A percentile compares a stretch with the other conserved stretches of the same genome.
Evolutionary conservation across 306 rosid genomes (phyloP).

Genomic region (Cajanus cajan): DNA sequence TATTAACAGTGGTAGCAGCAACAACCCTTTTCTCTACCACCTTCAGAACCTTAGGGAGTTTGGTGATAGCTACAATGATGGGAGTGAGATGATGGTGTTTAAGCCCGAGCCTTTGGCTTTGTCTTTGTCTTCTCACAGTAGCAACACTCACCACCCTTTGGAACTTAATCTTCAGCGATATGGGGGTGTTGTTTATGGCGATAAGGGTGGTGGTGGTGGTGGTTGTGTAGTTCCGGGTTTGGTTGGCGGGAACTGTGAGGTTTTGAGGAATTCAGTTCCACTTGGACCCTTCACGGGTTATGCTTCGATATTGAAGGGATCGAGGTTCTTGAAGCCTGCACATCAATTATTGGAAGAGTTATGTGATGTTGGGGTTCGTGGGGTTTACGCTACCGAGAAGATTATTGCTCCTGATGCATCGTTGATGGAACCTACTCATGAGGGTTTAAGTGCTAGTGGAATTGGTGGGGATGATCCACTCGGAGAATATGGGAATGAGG

Average conservation of each 20-base stretch:
- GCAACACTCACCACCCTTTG: not conserved
- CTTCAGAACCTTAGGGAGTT: conserved; percentile 37
- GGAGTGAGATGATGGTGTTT: conserved; percentile 37
- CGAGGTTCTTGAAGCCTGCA: conserved; percentile 77
- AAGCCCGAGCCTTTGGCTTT: conserved; percentile 76
- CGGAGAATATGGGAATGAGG: conserved; percentile 37
- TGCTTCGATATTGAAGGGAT: conserved; percentile 72
- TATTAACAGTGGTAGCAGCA: conserved; percentile 18
- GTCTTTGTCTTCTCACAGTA: conserved; percentile 59
- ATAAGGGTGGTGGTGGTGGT: too few species aligned
- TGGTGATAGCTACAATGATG: conserved; percentile 21
- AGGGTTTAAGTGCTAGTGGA: conserved; percentile 26
- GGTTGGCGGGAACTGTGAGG: conserved; percentile 28
- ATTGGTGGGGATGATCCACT: conserved; percentile 37
- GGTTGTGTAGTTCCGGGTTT: too few species aligned
- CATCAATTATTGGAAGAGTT: conserved; percentile 69
- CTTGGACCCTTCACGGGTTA: conserved; percentile 81
- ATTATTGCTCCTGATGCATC: conserved; percentile 39
- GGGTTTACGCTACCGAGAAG: conserved; percentile 37
- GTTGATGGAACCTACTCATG: conserved; percentile 51
- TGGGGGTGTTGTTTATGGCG: conserved; percentile 40
- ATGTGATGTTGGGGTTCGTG: conserved; percentile 49
- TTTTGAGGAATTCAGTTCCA: conserved; percentile 40
- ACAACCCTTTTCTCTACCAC: conserved; percentile 42
- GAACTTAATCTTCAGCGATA: conserved; percentile 48